These are phyloP conservation scores for Neurospora terricola DNA, from an alignment of 495 filamentous ascomycete genomes.

Conservation along the genomic window DNA sequence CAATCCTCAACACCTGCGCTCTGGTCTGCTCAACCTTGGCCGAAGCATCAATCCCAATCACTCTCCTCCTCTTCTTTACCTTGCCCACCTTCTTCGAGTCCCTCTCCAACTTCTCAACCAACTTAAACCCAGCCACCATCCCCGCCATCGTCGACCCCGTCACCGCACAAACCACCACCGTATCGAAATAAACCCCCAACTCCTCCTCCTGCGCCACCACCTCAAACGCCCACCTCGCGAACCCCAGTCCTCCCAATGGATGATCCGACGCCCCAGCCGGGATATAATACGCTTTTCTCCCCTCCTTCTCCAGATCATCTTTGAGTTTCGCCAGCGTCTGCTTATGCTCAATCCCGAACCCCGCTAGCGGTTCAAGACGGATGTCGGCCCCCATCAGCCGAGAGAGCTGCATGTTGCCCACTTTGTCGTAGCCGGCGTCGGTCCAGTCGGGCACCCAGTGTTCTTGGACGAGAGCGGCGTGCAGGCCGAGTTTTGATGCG, in stretches of 20 bases:
- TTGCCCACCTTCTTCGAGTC: conserved; percentile 11
- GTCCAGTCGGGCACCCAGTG: conserved; percentile 48
- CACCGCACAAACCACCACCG: conserved; percentile 51
- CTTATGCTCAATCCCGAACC: conserved; percentile 54
- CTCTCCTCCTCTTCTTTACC: conserved; percentile 19
- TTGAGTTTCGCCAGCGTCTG: conserved; percentile 35
- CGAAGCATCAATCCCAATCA: conserved; percentile 54
- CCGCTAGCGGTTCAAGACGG: conserved; percentile 32
- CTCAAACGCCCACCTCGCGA: conserved; percentile 56
- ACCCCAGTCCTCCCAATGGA: conserved; percentile 54
- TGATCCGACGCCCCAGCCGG: conserved; percentile 57
- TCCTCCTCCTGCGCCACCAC: conserved; percentile 47
- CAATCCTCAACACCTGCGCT: conserved; percentile 51
- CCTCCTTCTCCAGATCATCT: conserved; percentile 32
- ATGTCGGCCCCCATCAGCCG: conserved; percentile 52
- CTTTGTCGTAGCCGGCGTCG: conserved; percentile 40
- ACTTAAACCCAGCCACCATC: conserved; percentile 55
- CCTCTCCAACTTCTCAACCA: conserved; percentile 29
- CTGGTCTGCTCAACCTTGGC: conserved; percentile 46
- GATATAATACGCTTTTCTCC: conserved; percentile 52
- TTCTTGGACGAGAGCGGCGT: conserved; percentile 48
- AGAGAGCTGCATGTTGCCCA: conserved; percentile 55
- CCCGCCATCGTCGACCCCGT: conserved; percentile 54
- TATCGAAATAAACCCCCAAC: conserved; percentile 46
- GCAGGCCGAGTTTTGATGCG: conserved; percentile 41